These are phyloP conservation scores for Daedalea quercina DNA, from an alignment of 768 basidiomycete species.

Conservation along the genomic window DNA sequence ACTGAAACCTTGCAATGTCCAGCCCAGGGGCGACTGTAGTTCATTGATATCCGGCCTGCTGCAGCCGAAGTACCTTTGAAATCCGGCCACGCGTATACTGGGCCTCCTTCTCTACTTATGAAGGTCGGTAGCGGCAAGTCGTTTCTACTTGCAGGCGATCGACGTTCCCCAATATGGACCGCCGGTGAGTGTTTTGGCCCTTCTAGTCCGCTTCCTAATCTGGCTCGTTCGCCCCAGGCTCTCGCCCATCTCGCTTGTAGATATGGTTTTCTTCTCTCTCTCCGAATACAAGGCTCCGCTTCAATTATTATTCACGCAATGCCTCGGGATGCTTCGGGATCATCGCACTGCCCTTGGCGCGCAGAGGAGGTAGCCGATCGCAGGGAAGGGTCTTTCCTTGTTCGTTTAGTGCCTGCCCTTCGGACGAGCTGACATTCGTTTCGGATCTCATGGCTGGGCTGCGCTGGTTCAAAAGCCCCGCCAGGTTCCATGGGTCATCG, in stretches of 20 bases:
- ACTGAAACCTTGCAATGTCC: neutral
- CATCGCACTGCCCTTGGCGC: neutral
- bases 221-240: neutral
- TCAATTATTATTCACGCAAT: neutral
- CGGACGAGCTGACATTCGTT: neutral
- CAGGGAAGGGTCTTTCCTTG: neutral
- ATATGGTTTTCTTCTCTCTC: neutral
- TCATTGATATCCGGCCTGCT: neutral
- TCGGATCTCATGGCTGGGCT: constrained; percentile 1
- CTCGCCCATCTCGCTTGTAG: neutral
- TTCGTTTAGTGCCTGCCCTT: neutral
- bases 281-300: neutral
- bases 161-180: neutral
- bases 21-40: neutral
- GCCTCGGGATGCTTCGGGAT: neutral
- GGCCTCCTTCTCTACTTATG: neutral
- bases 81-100: neutral
- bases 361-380: neutral
- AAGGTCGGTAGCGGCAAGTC: neutral
- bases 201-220: neutral
- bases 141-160: neutral
- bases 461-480: neutral
- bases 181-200: neutral
- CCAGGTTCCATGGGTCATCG: neutral
- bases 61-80: neutral